Conservation (phyloP, 768 basidiomycete species). For the Tubosaeta sp. region DNA sequence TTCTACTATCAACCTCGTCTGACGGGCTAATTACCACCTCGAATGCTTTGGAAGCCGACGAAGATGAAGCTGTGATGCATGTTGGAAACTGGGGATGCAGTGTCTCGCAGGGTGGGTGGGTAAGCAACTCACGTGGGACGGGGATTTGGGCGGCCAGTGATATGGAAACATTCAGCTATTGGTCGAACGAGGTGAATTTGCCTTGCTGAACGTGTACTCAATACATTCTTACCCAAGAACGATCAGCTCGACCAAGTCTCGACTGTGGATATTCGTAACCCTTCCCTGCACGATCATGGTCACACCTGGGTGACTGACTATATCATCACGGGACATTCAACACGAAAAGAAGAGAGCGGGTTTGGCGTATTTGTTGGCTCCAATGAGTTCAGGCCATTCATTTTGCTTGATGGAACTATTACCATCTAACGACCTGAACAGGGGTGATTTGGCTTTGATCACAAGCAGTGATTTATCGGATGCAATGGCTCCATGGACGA, state of each 20-base stretch:
- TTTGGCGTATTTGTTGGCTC: conserved; percentile 66
- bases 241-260: conserved; percentile 55
- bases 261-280: conserved; percentile 59
- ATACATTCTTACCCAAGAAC: neutral
- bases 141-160: conserved; percentile 84
- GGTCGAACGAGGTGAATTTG: conserved; percentile 62
- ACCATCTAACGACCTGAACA: conserved; percentile 21
- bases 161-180: conserved; percentile 91
- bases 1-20: conserved; percentile 76
- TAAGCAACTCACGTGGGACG: conserved; percentile 31
- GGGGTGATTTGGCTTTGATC: conserved; percentile 57
- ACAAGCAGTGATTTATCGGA: conserved; percentile 40
- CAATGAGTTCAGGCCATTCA: conserved; percentile 51
- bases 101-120: conserved; percentile 74
- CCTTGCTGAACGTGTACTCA: neutral
- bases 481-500: conserved; percentile 41
- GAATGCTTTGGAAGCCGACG: conserved; percentile 70
- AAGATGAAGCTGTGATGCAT: conserved; percentile 78
- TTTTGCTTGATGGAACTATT: neutral
- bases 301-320: conserved; percentile 79
- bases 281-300: conserved; percentile 52
- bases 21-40: conserved; percentile 80
- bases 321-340: conserved; percentile 50
- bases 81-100: conserved; percentile 88
- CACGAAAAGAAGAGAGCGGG: conserved; percentile 13